phyloP scores from a whole-genome alignment of 2,329 filamentous ascomycete genomes.

The Rosellinia necatrix region DNA sequence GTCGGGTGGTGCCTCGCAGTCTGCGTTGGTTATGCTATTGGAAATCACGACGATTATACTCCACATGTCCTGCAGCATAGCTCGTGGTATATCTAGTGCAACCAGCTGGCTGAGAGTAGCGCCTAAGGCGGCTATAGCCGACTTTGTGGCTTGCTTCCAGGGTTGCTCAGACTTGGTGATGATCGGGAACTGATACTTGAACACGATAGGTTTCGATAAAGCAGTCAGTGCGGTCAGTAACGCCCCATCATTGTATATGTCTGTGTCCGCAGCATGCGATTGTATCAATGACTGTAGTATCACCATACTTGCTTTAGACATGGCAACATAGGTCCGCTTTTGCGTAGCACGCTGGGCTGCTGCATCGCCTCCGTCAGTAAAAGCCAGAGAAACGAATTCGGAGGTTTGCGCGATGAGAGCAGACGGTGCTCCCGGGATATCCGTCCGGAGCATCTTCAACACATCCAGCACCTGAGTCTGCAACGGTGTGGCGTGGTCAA shows the following conservation, averaged over 20 bases:
- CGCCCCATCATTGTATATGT: conserved; percentile 72
- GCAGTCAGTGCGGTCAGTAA: conserved; percentile 68
- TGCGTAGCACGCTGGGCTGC: conserved; percentile 42
- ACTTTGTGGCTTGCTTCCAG: conserved; percentile 80
- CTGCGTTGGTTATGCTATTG: conserved; percentile 71
- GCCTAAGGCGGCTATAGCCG: conserved; percentile 69
- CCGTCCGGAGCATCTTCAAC: conserved; percentile 69
- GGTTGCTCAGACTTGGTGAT: conserved; percentile 72
- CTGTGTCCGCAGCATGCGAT: conserved; percentile 62
- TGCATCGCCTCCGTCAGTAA: conserved; percentile 48
- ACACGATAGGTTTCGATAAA: conserved; percentile 69
- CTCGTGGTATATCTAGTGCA: conserved; percentile 50
- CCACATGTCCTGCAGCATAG: conserved; percentile 68
- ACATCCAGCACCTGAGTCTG: conserved; percentile 72
- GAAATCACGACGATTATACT: conserved; percentile 65
- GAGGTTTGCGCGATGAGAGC: conserved; percentile 72
- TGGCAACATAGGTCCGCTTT: conserved; percentile 83
- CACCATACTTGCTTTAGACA: conserved; percentile 81
- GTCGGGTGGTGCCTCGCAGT: conserved; percentile 54
- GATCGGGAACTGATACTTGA: conserved; percentile 80
- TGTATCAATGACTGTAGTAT: conserved; percentile 67
- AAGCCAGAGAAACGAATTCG: conserved; percentile 73
- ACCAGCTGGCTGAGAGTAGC: conserved; percentile 66
- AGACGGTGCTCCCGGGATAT: conserved; percentile 66
- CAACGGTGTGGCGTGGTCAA: conserved; percentile 73